Base-by-base conservation (phyloP, 2,329 filamentous ascomycete species). In the Clonostachys byssicola region DNA sequence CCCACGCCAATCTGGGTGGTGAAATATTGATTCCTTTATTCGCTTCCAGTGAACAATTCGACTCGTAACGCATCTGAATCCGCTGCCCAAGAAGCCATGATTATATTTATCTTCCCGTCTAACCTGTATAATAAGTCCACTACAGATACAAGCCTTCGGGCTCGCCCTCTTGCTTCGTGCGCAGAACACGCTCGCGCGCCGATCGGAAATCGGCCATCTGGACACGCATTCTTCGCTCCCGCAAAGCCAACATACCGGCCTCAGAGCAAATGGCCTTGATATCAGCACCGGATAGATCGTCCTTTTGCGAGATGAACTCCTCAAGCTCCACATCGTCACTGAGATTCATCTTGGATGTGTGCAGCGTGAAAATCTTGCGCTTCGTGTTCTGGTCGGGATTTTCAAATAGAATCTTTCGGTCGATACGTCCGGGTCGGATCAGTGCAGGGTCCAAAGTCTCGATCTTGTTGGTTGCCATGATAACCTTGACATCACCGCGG, bases 401-500 rank as follows among this genome's bases (percentile, higher is more conserved):
- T 66, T 83, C 79, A 61, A 85, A 89, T 52, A 86, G 71, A 53
- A 99, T 99, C 81, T 99, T 99, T 59, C 94, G 86, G 70, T 99
- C 94, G 67, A 99, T 99, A 79, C 94, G 92, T 54, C 94, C 94
- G 41, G 94, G 94, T 56, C 94, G 87, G 63, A 99, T 99, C 57
- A 99, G 78, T 16, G 94, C 94, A 47, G 94, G 94, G 63, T 99
- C 95, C 30, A 99, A 79, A 5, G 90, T 95, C 57, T 99, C 95
- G 57, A 99, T 99, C 82, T 99, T 99, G 84, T 99, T 99, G 56
- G 94, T 99, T 12, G 94, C 95, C 92, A 99, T 97, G 68, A 99
- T 92, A 52, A 99, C 94, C 77, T 99, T 99, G 70, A 99, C 92
- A 64, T 99, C 94, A 57, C 94, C 95, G 51, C 94, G 89, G 68